Conservation (phyloP, 345 rosid species). For the Heritiera fomes region DNA sequence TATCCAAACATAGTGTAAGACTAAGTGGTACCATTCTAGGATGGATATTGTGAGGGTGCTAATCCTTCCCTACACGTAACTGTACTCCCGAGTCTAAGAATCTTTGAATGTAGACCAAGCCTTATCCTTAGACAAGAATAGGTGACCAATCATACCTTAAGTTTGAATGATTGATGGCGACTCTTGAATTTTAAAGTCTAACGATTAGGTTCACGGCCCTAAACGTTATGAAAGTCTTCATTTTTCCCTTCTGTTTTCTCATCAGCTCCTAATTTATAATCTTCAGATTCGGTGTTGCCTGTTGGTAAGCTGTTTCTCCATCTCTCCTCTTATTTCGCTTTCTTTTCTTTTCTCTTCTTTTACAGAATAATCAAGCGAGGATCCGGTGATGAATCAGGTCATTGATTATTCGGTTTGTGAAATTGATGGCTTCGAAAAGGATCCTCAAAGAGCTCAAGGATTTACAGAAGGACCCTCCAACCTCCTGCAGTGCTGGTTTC, state of each 20-base stretch:
- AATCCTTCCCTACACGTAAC: too few species aligned
- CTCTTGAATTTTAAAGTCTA: too few species aligned
- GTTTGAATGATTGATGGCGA: too few species aligned
- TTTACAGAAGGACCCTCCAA: conserved; percentile 21
- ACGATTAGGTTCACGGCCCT: too few species aligned
- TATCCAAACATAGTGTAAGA: too few species aligned
- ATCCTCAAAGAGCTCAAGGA: conserved; percentile 21
- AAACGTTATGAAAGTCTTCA: too few species aligned
- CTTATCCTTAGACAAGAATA: too few species aligned
- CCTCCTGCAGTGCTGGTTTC: conserved; percentile 17
- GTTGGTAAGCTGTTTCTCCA: not conserved
- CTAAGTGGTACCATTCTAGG: too few species aligned
- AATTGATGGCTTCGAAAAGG: conserved; percentile 16
- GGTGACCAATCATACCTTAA: too few species aligned
- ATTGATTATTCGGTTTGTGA: not conserved
- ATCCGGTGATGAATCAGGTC: not conserved
- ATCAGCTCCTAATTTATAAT: not conserved
- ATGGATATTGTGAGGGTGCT: too few species aligned
- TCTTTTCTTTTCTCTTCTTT: not conserved
- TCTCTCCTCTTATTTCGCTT: not conserved
- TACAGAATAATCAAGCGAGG: not conserved
- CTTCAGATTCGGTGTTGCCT: not conserved
- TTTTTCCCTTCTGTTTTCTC: not conserved
- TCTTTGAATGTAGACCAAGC: too few species aligned
- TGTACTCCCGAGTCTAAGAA: too few species aligned